Base-by-base conservation (phyloP, 176 grass and related monocot genomes). In the Carex scoparia region DNA sequence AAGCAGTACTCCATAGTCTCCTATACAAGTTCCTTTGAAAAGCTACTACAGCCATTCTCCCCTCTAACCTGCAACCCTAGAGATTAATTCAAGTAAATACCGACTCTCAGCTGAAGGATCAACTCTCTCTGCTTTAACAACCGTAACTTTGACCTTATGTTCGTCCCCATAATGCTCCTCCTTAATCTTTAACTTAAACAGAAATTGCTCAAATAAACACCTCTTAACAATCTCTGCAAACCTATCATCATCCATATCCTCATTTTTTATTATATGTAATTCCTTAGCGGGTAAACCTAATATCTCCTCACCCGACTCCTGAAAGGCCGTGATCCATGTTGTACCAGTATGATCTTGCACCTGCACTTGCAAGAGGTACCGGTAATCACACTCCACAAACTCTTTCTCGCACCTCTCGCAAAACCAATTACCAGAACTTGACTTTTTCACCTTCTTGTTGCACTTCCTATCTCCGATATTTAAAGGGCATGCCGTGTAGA, bases 261-360 rank as follows among this genome's bases (percentile, higher is more conserved):
- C 79, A 51, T 92, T 83, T 80, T 89, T 93, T 4, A 91, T 85
- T 57, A 48, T 88, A 61, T 91, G 66, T 9, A 99, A 89, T 11
- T 95, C 96, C 65, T 68, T 88, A 0, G 96, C 93, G 1, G 93
- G 80, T 86, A 83, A 92, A 85, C 93, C 91, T 63, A 95, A 86
- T 66, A 98, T 73, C 33, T 98, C 96, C 61, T 92, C 91, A 4
- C 88, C 96, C 3, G 88, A 49, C 79, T 98, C 93, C 69, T 98
- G 93, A 49, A 98, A 98, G 64, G 96, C 91, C 37, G 96, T 98
- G 16, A 91, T 89, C 88, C 85, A 95, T 58, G 90, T 84, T 60
- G 86, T 88, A 80, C 93, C 96, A 1, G 93, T 87, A 85, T 95
- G 93, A 90, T 98, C 96, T 89, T 95, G 96, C 64, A 98, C 88